phyloP scores from a whole-genome alignment of 2,329 filamentous ascomycete species.

The Colletotrichum brevisporum region DNA sequence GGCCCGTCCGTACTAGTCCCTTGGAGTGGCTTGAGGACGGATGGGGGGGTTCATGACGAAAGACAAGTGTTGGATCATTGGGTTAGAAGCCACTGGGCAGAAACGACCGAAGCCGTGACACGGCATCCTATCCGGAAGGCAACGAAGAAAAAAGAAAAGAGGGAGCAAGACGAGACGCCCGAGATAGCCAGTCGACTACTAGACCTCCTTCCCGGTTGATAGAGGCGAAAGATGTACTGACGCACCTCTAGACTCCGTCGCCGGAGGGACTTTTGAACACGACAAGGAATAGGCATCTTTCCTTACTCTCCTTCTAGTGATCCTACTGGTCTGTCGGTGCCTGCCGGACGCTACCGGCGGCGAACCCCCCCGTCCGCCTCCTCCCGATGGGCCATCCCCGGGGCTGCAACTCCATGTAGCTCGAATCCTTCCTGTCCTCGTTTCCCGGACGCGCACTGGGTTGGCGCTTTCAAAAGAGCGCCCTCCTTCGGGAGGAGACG shows the following conservation, averaged over 20 bases:
- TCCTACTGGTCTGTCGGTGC: neutral
- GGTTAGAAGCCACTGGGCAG: too few species aligned
- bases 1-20: neutral
- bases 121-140: too few species aligned
- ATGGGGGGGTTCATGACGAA: neutral
- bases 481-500: neutral
- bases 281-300: neutral
- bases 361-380: neutral
- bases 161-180: too few species aligned
- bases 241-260: neutral
- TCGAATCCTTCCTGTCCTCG: slow-evolving; percentile 1
- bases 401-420: neutral
- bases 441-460: neutral
- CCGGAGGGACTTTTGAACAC: neutral
- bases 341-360: neutral
- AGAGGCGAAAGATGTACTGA: too few species aligned
- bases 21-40: neutral
- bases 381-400: neutral
- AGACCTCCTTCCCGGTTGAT: too few species aligned
- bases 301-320: neutral
- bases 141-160: too few species aligned
- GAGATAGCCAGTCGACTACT: too few species aligned
- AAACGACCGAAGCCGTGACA: too few species aligned
- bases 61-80: neutral
- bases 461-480: neutral